Percentiles rank a stretch among this genome's conserved stretches.
phyloP scores from a whole-genome alignment of 305 asterid species.

The Nicotiana rustica region DNA sequence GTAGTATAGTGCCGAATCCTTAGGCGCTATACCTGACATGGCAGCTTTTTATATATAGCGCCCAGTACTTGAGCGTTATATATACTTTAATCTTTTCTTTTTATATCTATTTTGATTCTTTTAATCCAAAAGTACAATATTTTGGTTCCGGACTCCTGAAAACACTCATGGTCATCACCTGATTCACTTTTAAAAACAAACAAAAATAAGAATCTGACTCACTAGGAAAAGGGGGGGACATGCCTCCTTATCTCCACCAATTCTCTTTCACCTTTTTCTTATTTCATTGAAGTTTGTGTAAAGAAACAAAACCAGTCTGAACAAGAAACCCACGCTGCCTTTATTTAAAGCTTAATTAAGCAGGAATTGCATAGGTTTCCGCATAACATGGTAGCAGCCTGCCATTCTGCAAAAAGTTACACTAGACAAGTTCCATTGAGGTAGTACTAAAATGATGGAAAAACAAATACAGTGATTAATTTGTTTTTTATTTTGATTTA shows the following conservation, averaged over 20 bases:
- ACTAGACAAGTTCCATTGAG: neutral
- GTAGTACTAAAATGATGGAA: neutral
- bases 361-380: conserved; percentile 15
- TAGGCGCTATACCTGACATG: no score
- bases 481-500: no score
- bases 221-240: neutral
- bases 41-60: no score
- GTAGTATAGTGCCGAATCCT: no score
- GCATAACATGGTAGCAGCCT: conserved; percentile 41
- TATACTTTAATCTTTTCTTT: no score
- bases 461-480: neutral
- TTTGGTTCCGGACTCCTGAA: neutral
- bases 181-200: neutral
- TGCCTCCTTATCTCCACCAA: neutral
- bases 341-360: neutral
- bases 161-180: neutral
- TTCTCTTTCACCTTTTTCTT: neutral
- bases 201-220: neutral
- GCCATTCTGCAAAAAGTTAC: conserved; percentile 31
- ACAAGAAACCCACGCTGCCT: neutral
- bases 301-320: neutral
- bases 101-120: no score
- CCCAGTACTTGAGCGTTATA: no score
- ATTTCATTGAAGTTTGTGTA: conserved; percentile 14
- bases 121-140: no score